Base-by-base conservation (phyloP, 176 grass and related monocot species). In the Urochloa ruziziensis region DNA sequence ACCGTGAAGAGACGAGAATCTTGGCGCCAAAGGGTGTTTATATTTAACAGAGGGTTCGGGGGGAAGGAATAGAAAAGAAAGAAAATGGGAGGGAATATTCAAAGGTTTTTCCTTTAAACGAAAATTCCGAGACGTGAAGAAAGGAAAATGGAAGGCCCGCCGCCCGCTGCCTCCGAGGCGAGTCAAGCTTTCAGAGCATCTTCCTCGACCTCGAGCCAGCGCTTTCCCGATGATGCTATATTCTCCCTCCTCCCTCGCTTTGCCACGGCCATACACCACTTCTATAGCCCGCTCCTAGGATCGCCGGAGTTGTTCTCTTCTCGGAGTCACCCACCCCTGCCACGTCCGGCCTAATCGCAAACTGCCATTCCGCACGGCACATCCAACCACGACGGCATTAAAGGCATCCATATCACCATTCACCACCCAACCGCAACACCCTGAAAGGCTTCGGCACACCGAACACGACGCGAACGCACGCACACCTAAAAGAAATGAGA, bases 41-140 rank as follows among this genome's bases (percentile, higher is more conserved):
- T 58, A 25, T 58, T 44, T 29, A 72, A 32, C 28, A 39, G 44
- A 0, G 36, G 66, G 15, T 25, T 7, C 12, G 6, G 6, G 3
- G 6, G 15, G 28, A 18, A 54, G 23, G 3, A 16, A 9, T 14
- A 2, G 21, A 37, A 11, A 67, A 27, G 10, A n/a, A 6, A 36
- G 23, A 27, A 32, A 10, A 47, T 23, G 14, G 1, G 25, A 4
- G 4, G 40, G 85, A 82, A 82, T 82, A 69, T 87, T 49, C 85
- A 87, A 87, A 87, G 61, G 23, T 3, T 74, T 78, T 69, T 43
- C 62, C 36, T 82, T 68, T 61, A 30, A 79, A 79, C 10, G 19
- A 51, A 67, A 86, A 79, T 72, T 52, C 54, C 10, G 12, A n/a
- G 27, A 30, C 25, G 21, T 19, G 67, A 49, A 62, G 64, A 16